Evolutionary conservation across 2,329 filamentous ascomycete species (phyloP).

Genomic region (Teratosphaeria gauchensis): DNA sequence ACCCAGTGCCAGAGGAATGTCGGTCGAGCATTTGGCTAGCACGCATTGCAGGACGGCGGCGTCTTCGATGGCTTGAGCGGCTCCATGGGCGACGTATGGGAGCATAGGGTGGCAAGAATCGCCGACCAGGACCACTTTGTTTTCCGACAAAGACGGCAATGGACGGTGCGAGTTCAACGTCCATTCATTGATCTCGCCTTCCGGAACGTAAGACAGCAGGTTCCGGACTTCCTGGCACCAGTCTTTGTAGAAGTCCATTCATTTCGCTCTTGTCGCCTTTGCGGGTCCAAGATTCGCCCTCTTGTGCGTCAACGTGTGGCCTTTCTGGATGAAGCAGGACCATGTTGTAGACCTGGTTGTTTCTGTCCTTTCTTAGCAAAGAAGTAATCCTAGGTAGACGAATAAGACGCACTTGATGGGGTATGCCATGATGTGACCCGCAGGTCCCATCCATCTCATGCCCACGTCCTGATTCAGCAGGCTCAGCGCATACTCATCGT

Average conservation of each 20-base stretch:
- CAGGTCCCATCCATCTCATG: conserved; percentile 10
- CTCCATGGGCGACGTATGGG: conserved; percentile 58
- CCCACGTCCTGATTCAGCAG: conserved; percentile 5
- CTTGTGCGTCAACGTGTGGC: conserved; percentile 1
- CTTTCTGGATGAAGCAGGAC: conserved; percentile 9
- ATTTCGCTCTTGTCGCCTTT: conserved; percentile 52
- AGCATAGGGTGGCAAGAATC: conserved; percentile 60
- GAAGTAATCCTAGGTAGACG: background rate
- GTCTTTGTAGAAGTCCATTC: conserved; percentile 50
- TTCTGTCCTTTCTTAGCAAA: background rate
- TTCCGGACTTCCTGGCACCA: conserved; percentile 52
- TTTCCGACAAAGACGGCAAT: conserved; percentile 27
- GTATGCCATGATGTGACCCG: conserved; percentile 12
- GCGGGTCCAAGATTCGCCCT: conserved; percentile 51
- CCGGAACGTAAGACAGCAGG: conserved; percentile 51
- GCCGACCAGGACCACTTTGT: conserved; percentile 42
- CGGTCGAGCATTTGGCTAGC: conserved; percentile 1
- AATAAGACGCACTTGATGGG: conserved; percentile 3
- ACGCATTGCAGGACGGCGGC: conserved; percentile 43
- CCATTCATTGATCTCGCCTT: conserved; percentile 37
- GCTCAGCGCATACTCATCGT: conserved; percentile 23
- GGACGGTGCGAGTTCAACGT: conserved; percentile 28
- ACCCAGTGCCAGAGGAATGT: background rate
- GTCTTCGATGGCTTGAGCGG: conserved; percentile 60
- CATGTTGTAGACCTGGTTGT: conserved; percentile 11